Evolutionary conservation across 2,329 filamentous ascomycete genomes (phyloP).

Genomic region (Magnaporthiopsis incrustans): DNA sequence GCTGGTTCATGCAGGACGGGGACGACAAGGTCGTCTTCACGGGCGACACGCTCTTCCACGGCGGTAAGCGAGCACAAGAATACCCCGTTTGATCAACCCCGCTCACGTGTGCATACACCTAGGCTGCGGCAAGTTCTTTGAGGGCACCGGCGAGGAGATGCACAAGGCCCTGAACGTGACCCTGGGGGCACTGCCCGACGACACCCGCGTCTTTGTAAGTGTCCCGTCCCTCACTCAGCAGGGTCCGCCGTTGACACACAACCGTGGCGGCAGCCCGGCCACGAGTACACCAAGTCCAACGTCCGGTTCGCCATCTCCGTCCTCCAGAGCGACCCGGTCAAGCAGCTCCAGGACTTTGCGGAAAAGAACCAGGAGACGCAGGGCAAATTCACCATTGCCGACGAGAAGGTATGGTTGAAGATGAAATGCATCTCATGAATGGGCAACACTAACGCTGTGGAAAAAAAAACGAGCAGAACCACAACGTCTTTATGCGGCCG

Average conservation of each 20-base stretch:
- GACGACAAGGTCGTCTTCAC: constrained; percentile 77
- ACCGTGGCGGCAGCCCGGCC: constrained; percentile 58
- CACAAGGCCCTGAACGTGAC: constrained; percentile 84
- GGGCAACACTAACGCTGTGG: constrained; percentile 1
- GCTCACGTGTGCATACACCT: not conserved
- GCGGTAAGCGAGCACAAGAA: constrained; percentile 42
- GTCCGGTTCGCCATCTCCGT: constrained; percentile 80
- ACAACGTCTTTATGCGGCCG: constrained; percentile 95
- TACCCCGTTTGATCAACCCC: too few relatives aligned
- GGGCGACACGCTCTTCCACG: constrained; percentile 92
- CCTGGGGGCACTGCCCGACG: constrained; percentile 71
- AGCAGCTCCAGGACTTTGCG: constrained; percentile 69
- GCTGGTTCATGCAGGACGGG: constrained; percentile 82
- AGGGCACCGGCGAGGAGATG: constrained; percentile 86
- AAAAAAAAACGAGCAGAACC: constrained; percentile 48
- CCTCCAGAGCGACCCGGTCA: constrained; percentile 64
- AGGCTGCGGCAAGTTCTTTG: constrained; percentile 95
- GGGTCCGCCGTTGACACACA: not conserved
- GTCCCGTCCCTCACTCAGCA: not conserved
- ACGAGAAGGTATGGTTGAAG: constrained; percentile 68
- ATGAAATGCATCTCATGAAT: too few relatives aligned
- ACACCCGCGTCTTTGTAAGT: constrained; percentile 83
- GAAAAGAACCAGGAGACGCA: constrained; percentile 80
- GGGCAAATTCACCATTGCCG: constrained; percentile 91
- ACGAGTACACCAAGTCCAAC: constrained; percentile 97